Evolutionary conservation across 2,329 filamentous ascomycete genomes (phyloP), one percentile per base, ranked within the genome.

Genomic region (Cryoendolithus antarcticus): DNA sequence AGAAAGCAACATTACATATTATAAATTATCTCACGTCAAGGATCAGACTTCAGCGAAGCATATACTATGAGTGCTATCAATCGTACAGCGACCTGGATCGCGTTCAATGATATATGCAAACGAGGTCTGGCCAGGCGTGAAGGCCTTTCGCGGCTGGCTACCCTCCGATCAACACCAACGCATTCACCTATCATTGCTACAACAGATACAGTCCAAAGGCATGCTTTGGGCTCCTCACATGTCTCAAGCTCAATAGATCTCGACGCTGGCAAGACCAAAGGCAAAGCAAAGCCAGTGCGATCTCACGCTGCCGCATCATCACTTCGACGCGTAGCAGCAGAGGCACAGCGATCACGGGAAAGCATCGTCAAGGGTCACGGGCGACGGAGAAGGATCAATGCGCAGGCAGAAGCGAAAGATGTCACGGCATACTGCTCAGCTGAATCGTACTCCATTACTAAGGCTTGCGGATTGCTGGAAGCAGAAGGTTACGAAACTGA

Each of bases 321-420:
- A 2, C 67, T 95, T 27, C 77, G 89, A 40, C 75, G 86, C 42
- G 86, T 93, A 9, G 86, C 88, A 27, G 82, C 86, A 11, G 86
- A 91, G 52, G 86, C 88, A 11, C 86, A 94, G 62, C 66, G 63
- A 48, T 74, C 65, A 42, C 69, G 64, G 48, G 66, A 68, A 50
- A 66, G 66, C 1, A 64, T 74, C 47, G 62, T 77, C 45, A 69
- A 67, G 50, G 61, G 66, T 37, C 56, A 52, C 40, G 65, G 66
- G 11, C 58, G 56, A 38, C 59, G 57, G 33, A 57, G 58, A 34
- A 65, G 67, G 44, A 57, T 70, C 34, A 62, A 67, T 44, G 66
- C 66, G 15, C 58, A 66, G 37, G 62, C 59, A 19, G 57, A 64
- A 13, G 69, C 64, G 9, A 69, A 64, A 52, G 61, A 62, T 44